Evolutionary conservation across 1,284 basidiomycete species (phyloP).

Genomic region (Microbotryum scabiosae): DNA sequence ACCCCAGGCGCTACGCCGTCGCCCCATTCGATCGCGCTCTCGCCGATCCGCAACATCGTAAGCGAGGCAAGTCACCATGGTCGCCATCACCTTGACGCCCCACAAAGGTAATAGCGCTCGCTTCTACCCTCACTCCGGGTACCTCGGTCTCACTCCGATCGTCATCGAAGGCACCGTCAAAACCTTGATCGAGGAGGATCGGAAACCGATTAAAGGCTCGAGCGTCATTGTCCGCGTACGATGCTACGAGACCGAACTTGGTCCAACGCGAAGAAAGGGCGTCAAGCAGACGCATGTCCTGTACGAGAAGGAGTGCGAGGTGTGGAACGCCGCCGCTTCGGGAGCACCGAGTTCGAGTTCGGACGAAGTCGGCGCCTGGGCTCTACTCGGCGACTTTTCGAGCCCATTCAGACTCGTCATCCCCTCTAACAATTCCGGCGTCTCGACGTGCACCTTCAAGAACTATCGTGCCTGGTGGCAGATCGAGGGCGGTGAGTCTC

Average conservation of each 20-base stretch:
- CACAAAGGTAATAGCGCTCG: constrained; percentile 53
- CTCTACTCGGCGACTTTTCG: constrained; percentile 49
- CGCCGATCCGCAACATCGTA: background rate
- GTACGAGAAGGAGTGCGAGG: constrained; percentile 52
- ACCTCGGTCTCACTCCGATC: constrained; percentile 68
- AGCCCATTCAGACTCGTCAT: constrained; percentile 60
- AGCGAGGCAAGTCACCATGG: constrained; percentile 20
- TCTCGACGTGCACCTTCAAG: constrained; percentile 61
- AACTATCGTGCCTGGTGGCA: constrained; percentile 71
- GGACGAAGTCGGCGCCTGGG: background rate
- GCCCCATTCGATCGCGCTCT: too few species aligned
- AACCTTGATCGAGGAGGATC: constrained; percentile 60
- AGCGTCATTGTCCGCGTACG: constrained; percentile 58
- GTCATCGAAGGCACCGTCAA: constrained; percentile 65
- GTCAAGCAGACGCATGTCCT: constrained; percentile 53
- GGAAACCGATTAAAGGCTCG: constrained; percentile 54
- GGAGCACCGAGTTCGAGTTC: background rate
- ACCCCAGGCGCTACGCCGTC: too few species aligned
- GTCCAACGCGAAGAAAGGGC: constrained; percentile 50
- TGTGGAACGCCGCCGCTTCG: constrained; percentile 7
- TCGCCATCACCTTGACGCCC: constrained; percentile 33
- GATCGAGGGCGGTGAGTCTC: constrained; percentile 62
- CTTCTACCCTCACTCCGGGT: constrained; percentile 65
- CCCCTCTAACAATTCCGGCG: constrained; percentile 53
- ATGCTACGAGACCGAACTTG: constrained; percentile 65